Evolutionary conservation across 331 rosid genomes (phyloP), one percentile per base, ranked within the genome.

Genomic region (Saraca asoca): DNA sequence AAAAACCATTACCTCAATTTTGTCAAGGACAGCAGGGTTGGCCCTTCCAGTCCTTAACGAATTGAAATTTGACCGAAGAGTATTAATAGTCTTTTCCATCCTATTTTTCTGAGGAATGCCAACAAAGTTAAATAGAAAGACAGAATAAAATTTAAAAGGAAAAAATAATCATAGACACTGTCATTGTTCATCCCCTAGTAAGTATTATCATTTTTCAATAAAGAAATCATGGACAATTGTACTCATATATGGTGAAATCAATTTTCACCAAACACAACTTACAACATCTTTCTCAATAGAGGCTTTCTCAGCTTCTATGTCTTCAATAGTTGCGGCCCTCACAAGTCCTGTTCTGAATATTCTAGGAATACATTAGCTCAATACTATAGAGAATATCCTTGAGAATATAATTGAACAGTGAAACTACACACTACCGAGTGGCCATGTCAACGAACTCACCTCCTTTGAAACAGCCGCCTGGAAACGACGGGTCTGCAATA

Each of bases 41-140:
- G 99, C 52, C 79, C 97, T 82, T 58, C 97, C 99, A 0, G 99
- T 88, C 83, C 99, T 83, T 60, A 94, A 76, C 52, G 99, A 88
- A 72, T 70, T 88, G 86, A 94, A 94, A 83, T 79, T 88, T 54
- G 88, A 57, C 42, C 88, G 79, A 46, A 90, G 85, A 9, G 68
- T 83, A 58, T 88, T 97, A 53, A 94, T 69, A 68, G 95, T 86
- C 80, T 80, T 94, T 59, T 88, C 97, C 99, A 94, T 94, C 72
- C 95, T 79, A 38, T 34, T 87, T 83, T 77, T 90, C 99, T 90
- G 78, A 66, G 56, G 43, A 68, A 62, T 11, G 29, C 44, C 34
- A 13, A 13, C 9, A 37, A 41, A 37, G 41, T 24, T 24, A 24
- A 24, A 24, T 24, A 24, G 31, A 24, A 24, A 1, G 9, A 37